A percentile compares a stretch with the other conserved stretches of the same genome.
Evolutionary conservation across 306 rosid species (phyloP).

Genomic region (Prunus persica): Prunus_persica_NCBIv2 NC_034014.1:24544501-24545000

Average conservation of each 20-base stretch:
- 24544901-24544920: no score
- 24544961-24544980: not conserved
- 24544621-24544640: no score
- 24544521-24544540: not conserved
- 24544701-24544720: accelerated
- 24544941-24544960: not conserved
- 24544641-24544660: no score
- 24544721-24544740: accelerated
- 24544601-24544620: not conserved
- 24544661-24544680: no score
- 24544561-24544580: not conserved
- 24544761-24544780: accelerated
- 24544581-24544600: not conserved
- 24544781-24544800: no score
- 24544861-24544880: no score
- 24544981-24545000: not conserved
- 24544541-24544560: not conserved
- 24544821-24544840: no score
- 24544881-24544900: no score
- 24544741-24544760: accelerated
- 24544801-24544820: no score
- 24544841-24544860: no score
- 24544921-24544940: not conserved
- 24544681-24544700: no score
- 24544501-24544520: not conserved